Percentiles rank a stretch among this genome's conserved stretches.
Evolutionary conservation across 2,329 filamentous ascomycete genomes (phyloP).

Genomic region (Pseudogymnoascus sp.): DNA sequence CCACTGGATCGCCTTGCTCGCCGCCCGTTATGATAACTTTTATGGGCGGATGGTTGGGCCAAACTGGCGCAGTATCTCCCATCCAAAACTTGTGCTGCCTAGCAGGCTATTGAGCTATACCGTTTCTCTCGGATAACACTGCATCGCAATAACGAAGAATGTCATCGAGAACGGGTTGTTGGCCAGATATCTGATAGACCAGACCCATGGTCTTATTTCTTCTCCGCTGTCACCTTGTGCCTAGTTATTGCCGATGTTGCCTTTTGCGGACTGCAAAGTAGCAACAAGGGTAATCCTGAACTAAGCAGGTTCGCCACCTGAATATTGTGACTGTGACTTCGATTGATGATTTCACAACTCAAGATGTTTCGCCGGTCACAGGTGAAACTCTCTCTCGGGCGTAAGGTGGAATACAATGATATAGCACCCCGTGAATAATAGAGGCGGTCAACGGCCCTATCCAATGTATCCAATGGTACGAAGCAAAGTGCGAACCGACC

Average conservation of each 20-base stretch:
- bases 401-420: not conserved
- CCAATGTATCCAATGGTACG: not conserved
- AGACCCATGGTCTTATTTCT: constrained; percentile 18
- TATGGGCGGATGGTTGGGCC: constrained; percentile 14
- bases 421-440: not conserved
- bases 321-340: not conserved
- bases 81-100: constrained; percentile 19
- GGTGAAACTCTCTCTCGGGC: not conserved
- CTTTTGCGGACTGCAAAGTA: not conserved
- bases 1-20: not conserved
- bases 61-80: constrained; percentile 14
- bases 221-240: constrained; percentile 12
- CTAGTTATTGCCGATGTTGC: not conserved
- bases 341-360: not conserved
- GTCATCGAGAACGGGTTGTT: constrained; percentile 15
- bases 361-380: not conserved
- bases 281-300: not conserved
- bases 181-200: constrained; percentile 16
- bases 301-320: not conserved
- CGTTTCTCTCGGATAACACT: constrained; percentile 18
- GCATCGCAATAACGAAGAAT: constrained; percentile 21
- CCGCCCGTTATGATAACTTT: constrained; percentile 13
- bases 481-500: not conserved
- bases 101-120: constrained; percentile 15
- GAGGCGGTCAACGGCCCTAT: not conserved